These are phyloP conservation scores for Tulasnella sp. DNA, from an alignment of 768 basidiomycete species.

Conservation along the genomic window DNA sequence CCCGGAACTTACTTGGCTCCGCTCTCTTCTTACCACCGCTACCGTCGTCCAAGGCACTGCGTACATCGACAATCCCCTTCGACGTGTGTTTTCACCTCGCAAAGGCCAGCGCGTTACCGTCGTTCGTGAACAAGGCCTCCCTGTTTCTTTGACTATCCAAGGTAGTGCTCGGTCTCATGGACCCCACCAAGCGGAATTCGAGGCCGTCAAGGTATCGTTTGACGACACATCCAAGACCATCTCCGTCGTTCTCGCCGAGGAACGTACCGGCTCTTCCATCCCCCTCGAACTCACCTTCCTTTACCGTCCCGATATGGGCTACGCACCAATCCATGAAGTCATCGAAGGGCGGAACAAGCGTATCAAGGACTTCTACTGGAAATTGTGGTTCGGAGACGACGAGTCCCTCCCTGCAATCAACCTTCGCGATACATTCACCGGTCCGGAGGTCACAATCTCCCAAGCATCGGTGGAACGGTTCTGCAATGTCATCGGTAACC, in stretches of 20 bases:
- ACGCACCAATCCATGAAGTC: slow-evolving; percentile 86
- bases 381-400: slow-evolving; percentile 89
- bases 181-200: slow-evolving; percentile 58
- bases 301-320: slow-evolving; percentile 81
- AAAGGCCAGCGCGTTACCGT: slow-evolving; percentile 66
- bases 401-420: slow-evolving; percentile 64
- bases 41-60: slow-evolving; percentile 78
- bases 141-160: slow-evolving; percentile 50
- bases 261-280: slow-evolving; percentile 60
- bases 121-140: slow-evolving; percentile 31
- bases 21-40: slow-evolving; percentile 66
- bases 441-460: slow-evolving; percentile 68
- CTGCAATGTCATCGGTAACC: slow-evolving; percentile 87
- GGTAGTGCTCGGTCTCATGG: slow-evolving; percentile 76
- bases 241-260: slow-evolving; percentile 67
- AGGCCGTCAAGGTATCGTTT: slow-evolving; percentile 66
- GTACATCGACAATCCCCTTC: slow-evolving; percentile 81
- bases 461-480: slow-evolving; percentile 71
- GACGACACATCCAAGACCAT: slow-evolving; percentile 43
- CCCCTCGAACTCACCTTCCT: slow-evolving; percentile 71
- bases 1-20: slow-evolving; percentile 68
- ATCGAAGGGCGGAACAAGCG: slow-evolving; percentile 68
- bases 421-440: slow-evolving; percentile 69
- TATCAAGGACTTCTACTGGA: slow-evolving; percentile 98
- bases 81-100: slow-evolving; percentile 76